Base-by-base conservation (phyloP, 495 filamentous ascomycete genomes). In the Xylaria sp. region DNA sequence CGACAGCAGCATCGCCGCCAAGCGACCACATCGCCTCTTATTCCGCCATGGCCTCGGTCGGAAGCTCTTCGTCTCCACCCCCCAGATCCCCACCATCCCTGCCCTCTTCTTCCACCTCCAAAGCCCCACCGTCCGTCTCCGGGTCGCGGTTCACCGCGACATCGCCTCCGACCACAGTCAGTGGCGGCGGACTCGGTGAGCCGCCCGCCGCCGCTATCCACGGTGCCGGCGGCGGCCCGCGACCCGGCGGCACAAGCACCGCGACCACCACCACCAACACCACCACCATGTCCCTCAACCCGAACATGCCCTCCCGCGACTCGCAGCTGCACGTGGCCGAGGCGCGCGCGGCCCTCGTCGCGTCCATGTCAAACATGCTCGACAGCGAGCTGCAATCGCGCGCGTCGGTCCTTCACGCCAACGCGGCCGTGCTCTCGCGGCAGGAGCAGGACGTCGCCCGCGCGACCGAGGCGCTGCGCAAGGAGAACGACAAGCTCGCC, bases 321-420 rank as follows among this genome's bases (percentile, higher is more conserved):
- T 75, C 86, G 79, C 75, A 88, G 82, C 69, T 78, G 14, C 78
- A 82, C 71, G 76, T 86, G 46, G 77, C 84, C 63, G 90, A 95
- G 86, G 93, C 94, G 61, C 88, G 90, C 76, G 82, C 87, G 58
- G 92, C 93, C 17, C 89, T 97, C 77, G 87, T 90, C 24, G 92
- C 92, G n/a, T 91, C 92, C 8, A 90, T 96, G 58, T 84, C 85
- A 76, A 90, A 92, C 79, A 89, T 95, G 72, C 81, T 94, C 58
- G 91, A 94, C 82, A 78, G 85, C 29, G 87, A 92, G 61, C 88
- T 97, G 29, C 86, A 88, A 61, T 85, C 88, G 41, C 93, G 95
- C 74, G 93, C 93, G 8, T 80, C 84, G n/a, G 89, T 86, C 43
- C 88, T 99, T 40, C 92, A 96, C 80, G 76, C 80, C 26, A 98